A percentile compares a stretch with the other conserved stretches of the same genome.
phyloP scores from a whole-genome alignment of 345 rosid genomes.

The Rhodamnia rubescens region DNA sequence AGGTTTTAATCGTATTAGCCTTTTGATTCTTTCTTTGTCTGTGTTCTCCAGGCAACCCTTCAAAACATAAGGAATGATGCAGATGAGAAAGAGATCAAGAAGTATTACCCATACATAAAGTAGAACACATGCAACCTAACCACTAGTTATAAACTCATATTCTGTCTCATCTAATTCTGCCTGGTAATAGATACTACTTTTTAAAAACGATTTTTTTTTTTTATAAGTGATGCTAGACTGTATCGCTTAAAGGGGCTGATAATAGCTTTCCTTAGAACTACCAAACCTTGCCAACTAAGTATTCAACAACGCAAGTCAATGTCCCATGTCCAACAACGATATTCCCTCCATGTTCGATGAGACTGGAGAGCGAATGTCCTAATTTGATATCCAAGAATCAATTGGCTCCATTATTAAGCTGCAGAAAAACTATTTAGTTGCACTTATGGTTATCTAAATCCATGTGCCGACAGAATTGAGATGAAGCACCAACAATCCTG shows the following conservation, averaged over 20 bases:
- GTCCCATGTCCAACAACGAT: background rate
- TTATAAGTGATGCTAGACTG: background rate
- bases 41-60: constrained; percentile 82
- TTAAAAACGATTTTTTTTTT: too few species aligned
- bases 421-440: background rate
- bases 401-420: background rate
- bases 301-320: background rate
- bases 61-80: background rate
- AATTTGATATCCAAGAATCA: background rate
- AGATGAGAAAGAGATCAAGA: background rate
- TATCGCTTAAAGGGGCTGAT: background rate
- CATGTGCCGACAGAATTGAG: background rate
- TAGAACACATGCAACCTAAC: constrained; percentile 8
- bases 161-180: background rate
- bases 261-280: background rate
- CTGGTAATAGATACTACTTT: background rate
- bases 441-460: background rate
- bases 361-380: background rate
- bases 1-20: constrained; percentile 74
- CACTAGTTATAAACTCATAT: background rate
- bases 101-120: background rate
- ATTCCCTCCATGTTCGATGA: background rate
- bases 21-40: constrained; percentile 78
- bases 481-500: background rate
- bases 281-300: background rate